Percentiles rank a stretch among this genome's conserved stretches.
Evolutionary conservation across 768 basidiomycete genomes (phyloP).

Genomic region (Clitopilus passeckerianus): DNA sequence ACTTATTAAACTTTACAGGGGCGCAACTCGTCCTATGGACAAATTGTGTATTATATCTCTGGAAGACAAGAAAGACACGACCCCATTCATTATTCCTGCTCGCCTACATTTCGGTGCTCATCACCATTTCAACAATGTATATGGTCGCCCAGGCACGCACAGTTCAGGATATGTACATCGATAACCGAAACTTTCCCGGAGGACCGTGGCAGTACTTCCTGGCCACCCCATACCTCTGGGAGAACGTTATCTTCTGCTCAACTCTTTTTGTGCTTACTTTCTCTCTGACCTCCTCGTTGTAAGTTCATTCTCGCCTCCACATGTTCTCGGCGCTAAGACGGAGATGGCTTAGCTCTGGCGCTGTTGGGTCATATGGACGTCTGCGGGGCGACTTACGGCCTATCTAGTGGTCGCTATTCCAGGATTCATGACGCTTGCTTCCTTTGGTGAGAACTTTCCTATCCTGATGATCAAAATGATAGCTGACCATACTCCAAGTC

Average conservation of each 20-base stretch:
- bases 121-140: slow-evolving; percentile 33
- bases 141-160: slow-evolving; percentile 33
- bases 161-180: slow-evolving; percentile 34
- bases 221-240: slow-evolving; percentile 30
- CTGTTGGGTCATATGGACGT: slow-evolving; percentile 34
- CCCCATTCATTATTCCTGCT: slow-evolving; percentile 26
- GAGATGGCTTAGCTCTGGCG: slow-evolving; percentile 26
- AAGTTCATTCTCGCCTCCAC: slow-evolving; percentile 2
- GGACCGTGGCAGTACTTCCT: slow-evolving; percentile 43
- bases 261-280: slow-evolving; percentile 38
- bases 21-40: slow-evolving; percentile 32
- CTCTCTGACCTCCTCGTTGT: slow-evolving; percentile 33
- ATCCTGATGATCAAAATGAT: background rate
- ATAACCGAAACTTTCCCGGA: slow-evolving; percentile 34
- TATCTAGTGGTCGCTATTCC: slow-evolving; percentile 23
- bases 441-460: slow-evolving; percentile 11
- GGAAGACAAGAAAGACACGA: slow-evolving; percentile 24
- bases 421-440: slow-evolving; percentile 20
- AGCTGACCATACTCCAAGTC: slow-evolving; percentile 8
- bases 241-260: slow-evolving; percentile 39
- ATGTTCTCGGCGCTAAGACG: background rate
- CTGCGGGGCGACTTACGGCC: slow-evolving; percentile 17
- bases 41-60: slow-evolving; percentile 30
- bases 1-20: slow-evolving; percentile 15
- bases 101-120: slow-evolving; percentile 30